Evolutionary conservation across 495 filamentous ascomycete species (phyloP).

Genomic region (Apodospora peruviana): DNA sequence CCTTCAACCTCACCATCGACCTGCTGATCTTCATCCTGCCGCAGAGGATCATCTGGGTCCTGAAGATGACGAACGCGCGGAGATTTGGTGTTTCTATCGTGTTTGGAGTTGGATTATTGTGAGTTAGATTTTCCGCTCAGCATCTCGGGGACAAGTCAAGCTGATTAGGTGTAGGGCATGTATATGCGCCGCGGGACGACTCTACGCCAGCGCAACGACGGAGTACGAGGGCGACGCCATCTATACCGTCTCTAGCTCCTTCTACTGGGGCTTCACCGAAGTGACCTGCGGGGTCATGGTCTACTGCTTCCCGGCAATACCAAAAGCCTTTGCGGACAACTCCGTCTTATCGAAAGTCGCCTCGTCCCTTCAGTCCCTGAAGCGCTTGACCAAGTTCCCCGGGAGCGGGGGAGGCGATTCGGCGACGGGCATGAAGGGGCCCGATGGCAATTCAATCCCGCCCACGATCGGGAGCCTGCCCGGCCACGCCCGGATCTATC

Average conservation of each 20-base stretch:
- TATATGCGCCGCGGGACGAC: not conserved
- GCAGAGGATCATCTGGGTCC: constrained; percentile 29
- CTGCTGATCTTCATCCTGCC: constrained; percentile 32
- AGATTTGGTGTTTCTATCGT: constrained; percentile 29
- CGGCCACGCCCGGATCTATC: no score
- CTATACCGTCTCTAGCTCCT: not conserved
- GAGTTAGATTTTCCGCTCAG: constrained; percentile 4
- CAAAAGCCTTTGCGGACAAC: no score
- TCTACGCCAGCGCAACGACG: constrained; percentile 22
- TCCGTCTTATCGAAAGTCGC: no score
- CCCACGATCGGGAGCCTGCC: no score
- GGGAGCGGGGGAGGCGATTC: no score
- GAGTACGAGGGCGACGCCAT: not conserved
- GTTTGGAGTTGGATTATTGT: constrained; percentile 36
- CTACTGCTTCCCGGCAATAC: no score
- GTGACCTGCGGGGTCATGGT: no score
- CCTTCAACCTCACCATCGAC: constrained; percentile 29
- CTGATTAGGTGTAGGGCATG: not conserved
- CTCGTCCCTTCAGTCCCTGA: no score
- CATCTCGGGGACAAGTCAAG: not conserved
- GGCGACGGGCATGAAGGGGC: no score
- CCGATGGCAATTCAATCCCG: no score
- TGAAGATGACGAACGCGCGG: constrained; percentile 25
- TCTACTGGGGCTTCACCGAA: constrained; percentile 11
- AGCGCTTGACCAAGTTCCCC: no score